These are phyloP conservation scores for Cruciata laevipes DNA, from an alignment of 257 asterid species.

Conservation along the genomic window DNA sequence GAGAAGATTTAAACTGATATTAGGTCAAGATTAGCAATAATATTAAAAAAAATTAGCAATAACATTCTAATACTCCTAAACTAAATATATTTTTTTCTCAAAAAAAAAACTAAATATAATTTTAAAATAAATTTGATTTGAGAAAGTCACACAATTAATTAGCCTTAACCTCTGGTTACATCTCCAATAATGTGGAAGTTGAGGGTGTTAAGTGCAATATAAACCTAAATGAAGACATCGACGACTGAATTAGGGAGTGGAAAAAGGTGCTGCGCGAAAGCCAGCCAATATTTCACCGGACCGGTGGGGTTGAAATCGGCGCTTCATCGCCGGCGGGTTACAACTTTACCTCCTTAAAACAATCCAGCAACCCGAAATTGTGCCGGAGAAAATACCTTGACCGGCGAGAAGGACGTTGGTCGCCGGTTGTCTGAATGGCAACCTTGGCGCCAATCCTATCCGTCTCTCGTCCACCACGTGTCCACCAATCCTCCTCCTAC, in stretches of 20 bases:
- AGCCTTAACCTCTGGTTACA: no score
- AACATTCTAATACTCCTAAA: no score
- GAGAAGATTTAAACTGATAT: no score
- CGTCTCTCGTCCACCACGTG: conserved; percentile 31
- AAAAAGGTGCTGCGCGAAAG: background rate
- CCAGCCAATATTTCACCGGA: background rate
- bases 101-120: no score
- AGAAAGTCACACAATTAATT: no score
- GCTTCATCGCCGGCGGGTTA: background rate
- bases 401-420: conserved; percentile 16
- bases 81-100: no score
- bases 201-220: background rate
- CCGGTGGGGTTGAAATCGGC: background rate
- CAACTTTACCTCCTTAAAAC: background rate
- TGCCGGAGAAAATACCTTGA: background rate
- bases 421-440: conserved; percentile 55
- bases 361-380: background rate
- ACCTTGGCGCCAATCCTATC: conserved; percentile 44
- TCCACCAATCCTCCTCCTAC: conserved; percentile 4
- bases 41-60: no score
- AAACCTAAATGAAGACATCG: background rate
- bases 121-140: no score
- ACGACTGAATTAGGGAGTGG: background rate
- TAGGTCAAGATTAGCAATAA: no score
- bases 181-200: background rate